A percentile compares a stretch with the other conserved stretches of the same genome.
Evolutionary conservation across 164 flowering plant species (phyloP).

Genomic region (Dillenia suffruticosa): DNA sequence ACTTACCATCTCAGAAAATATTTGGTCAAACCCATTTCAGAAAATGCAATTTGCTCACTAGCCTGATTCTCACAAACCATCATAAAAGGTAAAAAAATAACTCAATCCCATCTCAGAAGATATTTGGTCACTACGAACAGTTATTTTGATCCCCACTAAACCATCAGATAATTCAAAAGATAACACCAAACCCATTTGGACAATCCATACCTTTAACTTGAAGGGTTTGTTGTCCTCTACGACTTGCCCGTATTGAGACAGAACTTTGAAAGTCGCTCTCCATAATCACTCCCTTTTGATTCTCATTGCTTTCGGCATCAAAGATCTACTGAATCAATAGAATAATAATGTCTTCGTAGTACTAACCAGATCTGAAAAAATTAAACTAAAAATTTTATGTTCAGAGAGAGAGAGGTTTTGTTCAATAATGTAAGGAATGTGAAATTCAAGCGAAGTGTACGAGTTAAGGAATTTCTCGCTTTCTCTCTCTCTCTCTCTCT

Average conservation of each 20-base stretch:
- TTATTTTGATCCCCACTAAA: too few relatives aligned
- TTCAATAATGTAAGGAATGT: too few relatives aligned
- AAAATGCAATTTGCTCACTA: too few relatives aligned
- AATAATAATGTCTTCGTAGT: too few relatives aligned
- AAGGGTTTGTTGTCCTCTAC: conserved; percentile 8
- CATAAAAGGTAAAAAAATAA: neutral
- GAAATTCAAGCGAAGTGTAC: neutral
- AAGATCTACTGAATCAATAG: neutral
- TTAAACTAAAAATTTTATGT: neutral
- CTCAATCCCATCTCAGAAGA: neutral
- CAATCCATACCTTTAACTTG: conserved; percentile 30
- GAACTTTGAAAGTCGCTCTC: conserved; percentile 33
- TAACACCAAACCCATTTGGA: too few relatives aligned
- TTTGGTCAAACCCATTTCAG: too few relatives aligned
- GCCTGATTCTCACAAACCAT: too few relatives aligned
- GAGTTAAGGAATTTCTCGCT: neutral
- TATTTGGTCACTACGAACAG: too few relatives aligned
- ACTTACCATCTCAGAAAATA: too few relatives aligned
- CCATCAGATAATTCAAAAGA: too few relatives aligned
- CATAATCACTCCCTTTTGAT: conserved; percentile 24
- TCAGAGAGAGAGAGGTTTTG: too few relatives aligned
- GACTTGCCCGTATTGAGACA: conserved; percentile 7
- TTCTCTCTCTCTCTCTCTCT: neutral
- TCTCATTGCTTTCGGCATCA: conserved; percentile 6
- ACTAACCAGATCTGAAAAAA: neutral